Evolutionary conservation across 768 basidiomycete genomes (phyloP).

Genomic region (Termitomyces sp.): DNA sequence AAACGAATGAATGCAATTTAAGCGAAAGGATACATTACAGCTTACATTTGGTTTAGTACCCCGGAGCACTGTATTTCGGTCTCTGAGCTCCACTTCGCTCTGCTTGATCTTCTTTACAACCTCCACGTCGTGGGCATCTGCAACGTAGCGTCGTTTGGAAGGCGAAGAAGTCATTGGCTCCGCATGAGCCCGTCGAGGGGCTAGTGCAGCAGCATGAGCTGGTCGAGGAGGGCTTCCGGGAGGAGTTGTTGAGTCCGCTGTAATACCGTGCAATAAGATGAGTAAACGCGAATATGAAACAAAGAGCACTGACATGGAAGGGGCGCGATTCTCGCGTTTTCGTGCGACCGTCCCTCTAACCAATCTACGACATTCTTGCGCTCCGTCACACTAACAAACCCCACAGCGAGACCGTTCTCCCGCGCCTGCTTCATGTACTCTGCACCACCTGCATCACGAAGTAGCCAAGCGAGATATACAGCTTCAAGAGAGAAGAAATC

Average conservation of each 20-base stretch:
- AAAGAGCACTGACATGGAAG: conserved; percentile 30
- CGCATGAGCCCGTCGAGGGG: conserved; percentile 22
- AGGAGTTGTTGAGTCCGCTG: conserved; percentile 39
- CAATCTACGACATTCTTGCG: conserved; percentile 83
- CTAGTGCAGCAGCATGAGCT: conserved; percentile 17
- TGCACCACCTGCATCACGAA: conserved; percentile 65
- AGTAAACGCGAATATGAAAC: neutral
- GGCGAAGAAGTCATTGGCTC: conserved; percentile 37
- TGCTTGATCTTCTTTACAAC: conserved; percentile 80
- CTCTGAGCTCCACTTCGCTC: conserved; percentile 74
- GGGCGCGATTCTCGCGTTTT: conserved; percentile 47
- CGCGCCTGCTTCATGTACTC: conserved; percentile 88
- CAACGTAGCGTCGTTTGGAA: conserved; percentile 71
- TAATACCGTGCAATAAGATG: neutral
- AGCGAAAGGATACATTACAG: neutral
- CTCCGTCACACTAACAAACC: conserved; percentile 84
- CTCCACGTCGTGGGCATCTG: conserved; percentile 74
- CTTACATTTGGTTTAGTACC: conserved; percentile 82
- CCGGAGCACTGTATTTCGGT: conserved; percentile 78
- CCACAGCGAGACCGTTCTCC: conserved; percentile 64
- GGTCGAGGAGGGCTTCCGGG: conserved; percentile 43
- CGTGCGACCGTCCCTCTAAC: conserved; percentile 54
- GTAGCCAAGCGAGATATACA: conserved; percentile 79
- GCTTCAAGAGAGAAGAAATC: conserved; percentile 80
- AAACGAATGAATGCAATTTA: neutral